Evolutionary conservation across 202 grass and related monocot species (phyloP), one percentile per base, ranked within the genome.

Genomic region (Brachypodium distachyon): DNA sequence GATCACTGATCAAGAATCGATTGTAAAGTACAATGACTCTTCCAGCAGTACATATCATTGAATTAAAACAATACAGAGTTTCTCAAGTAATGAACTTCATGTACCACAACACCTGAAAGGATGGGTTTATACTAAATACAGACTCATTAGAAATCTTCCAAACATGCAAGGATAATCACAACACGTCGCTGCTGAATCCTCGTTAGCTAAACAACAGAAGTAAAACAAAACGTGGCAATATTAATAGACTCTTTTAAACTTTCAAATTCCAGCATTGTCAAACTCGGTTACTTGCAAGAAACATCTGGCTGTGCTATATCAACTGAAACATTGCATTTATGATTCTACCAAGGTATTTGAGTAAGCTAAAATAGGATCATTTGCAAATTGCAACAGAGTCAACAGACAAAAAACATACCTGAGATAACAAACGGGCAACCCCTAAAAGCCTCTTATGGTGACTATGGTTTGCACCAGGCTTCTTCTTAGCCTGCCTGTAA

Each of bases 391-490:
- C 37, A 70, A 47, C 33, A 11, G n/a, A 7, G 28, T 61, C 36
- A 25, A 62, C 25, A 44, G 47, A 54, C 4, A 70, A 4, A 32
- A 37, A 66, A 83, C 52, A 12, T 28, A 95, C 95, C 91, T 95
- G 67, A 9, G 95, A 98, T 50, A 95, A 80, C 70, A 98, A 72
- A 22, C 91, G 89, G 9, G 91, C 89, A 54, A 88, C 29, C 34
- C 95, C 95, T 66, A 98, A 88, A 67, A 98, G 82, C 49, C 91
- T 87, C 64, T 90, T 72, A 66, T 95, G 78, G 51, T 86, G 82
- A 46, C 81, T 90, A 43, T 88, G 77, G 5, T 88, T 98, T 64
- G 83, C 46, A 42, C 80, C 72, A 65, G 70, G 76, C 60, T 74
- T 82, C 59, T 67, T 90, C 77, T 76, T 90, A 16, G 69, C 77